Base-by-base conservation (phyloP, 83 land plant genomes). In the Isoetes engelmannii region DNA sequence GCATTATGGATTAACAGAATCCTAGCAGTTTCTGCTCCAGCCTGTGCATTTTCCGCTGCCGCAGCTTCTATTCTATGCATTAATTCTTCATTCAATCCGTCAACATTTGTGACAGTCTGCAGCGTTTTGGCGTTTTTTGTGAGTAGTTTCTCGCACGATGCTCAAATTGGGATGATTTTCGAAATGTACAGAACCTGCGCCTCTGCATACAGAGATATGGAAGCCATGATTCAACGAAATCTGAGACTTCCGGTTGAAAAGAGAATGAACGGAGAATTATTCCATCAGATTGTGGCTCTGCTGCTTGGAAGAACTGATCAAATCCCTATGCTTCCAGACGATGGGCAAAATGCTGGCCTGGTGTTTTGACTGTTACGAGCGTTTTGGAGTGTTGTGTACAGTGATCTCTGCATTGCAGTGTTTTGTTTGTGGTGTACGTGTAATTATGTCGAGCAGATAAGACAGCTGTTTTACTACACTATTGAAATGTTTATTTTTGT, bases 111-210 rank as follows among this genome's bases (percentile, higher is more conserved):
- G 12, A 56, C 75, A 19, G 5, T 55, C 18, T 64, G 54, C 43
- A 66, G 72, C 60, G 47, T 66, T 13, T 15, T 13, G 72, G 72
- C 75, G 5, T 47, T 71, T 50, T 70, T 75, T 42, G 44, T 49
- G 17, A 18, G 48, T 3, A 69, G 68, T 19, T 47, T 75, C 41
- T 61, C 78, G 3, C 75, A 75, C 1, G 78, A 57, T 37, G 46
- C 49, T 4, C 78, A 75, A 75, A 21, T 75, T 7, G 78, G 78
- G 17, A 62, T 63, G 67, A 63, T 75, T 46, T 75, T 46, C 41
- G 78, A 75, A 67, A 61, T 75, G 78, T 75, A 70, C 18, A 44
- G 78, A 37, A 70, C 69, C 57, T 70, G 67, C n/a, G 78, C 78
- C 4, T 75, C 75, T 46, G 20, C 47, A 5, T 75, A 59, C 56